Conservation (phyloP, 441 rosid species). For the Euphorbia corollata region DNA sequence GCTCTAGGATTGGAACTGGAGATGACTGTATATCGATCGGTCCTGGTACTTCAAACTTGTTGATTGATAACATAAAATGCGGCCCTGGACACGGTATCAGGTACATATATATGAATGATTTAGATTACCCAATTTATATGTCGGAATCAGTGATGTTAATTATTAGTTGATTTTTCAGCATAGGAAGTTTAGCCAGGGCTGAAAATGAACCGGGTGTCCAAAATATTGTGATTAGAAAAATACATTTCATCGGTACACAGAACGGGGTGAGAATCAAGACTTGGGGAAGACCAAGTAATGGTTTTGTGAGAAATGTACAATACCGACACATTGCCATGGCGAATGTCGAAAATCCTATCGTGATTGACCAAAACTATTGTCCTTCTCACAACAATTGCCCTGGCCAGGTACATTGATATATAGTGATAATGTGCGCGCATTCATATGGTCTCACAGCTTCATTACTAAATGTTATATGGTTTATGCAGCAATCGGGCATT, state of each 20-base stretch:
- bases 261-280: slow-evolving; percentile 64
- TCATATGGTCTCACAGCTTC: too few species aligned
- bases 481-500: slow-evolving; percentile 44
- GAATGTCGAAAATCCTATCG: slow-evolving; percentile 52
- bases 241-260: slow-evolving; percentile 37
- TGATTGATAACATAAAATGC: slow-evolving; percentile 26
- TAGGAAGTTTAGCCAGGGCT: slow-evolving; percentile 62
- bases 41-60: slow-evolving; percentile 29
- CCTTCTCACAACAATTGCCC: slow-evolving; percentile 44
- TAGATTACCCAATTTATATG: too few species aligned
- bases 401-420: slow-evolving; percentile 22
- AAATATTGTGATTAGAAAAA: slow-evolving; percentile 45
- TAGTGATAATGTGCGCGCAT: too few species aligned
- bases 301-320: slow-evolving; percentile 40
- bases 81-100: slow-evolving; percentile 36
- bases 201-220: slow-evolving; percentile 45
- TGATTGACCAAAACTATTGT: slow-evolving; percentile 62
- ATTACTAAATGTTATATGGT: too few species aligned
- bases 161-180: slow-evolving; percentile 30
- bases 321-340: slow-evolving; percentile 50
- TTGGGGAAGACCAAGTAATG: slow-evolving; percentile 55
- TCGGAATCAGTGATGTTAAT: too few species aligned
- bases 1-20: slow-evolving; percentile 30
- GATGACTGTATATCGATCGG: slow-evolving; percentile 43
- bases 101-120: not conserved